Evolutionary conservation across 1,284 basidiomycete species (phyloP).

Genomic region (Phellinidium pouzarii): DNA sequence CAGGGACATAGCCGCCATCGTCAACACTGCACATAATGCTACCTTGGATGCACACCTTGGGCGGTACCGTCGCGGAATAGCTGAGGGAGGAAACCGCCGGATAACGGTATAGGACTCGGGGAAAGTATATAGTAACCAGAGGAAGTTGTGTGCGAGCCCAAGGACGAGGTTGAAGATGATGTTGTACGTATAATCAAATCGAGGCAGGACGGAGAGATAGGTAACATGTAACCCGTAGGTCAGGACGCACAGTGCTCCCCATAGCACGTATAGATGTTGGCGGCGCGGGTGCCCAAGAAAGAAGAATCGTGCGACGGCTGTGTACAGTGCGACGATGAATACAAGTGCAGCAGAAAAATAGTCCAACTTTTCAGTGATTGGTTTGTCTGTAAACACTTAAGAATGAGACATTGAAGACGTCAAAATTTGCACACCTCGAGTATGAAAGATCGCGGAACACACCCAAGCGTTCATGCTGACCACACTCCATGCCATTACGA

Average conservation of each 20-base stretch:
- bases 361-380: constrained; percentile 84
- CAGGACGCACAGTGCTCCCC: constrained; percentile 42
- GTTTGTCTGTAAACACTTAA: constrained; percentile 50
- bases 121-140: constrained; percentile 81
- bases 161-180: constrained; percentile 79
- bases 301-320: constrained; percentile 69
- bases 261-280: constrained; percentile 26
- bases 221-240: constrained; percentile 64
- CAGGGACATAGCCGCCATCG: constrained; percentile 71
- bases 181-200: constrained; percentile 96
- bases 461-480: constrained; percentile 89
- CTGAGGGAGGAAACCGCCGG: constrained; percentile 45
- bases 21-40: constrained; percentile 59
- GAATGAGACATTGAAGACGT: constrained; percentile 10
- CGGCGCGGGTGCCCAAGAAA: constrained; percentile 40
- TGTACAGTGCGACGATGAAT: constrained; percentile 72
- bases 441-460: constrained; percentile 91
- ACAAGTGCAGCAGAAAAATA: constrained; percentile 91
- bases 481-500: constrained; percentile 65
- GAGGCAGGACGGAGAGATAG: constrained; percentile 71
- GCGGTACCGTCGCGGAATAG: constrained; percentile 37
- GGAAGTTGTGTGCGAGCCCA: constrained; percentile 70
- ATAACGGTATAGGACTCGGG: constrained; percentile 44
- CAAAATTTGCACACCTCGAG: constrained; percentile 54
- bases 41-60: constrained; percentile 50